These are phyloP conservation scores for Phaeosphaeriaceae sp. DNA, from an alignment of 2,329 filamentous ascomycete genomes.

Conservation along the genomic window DNA sequence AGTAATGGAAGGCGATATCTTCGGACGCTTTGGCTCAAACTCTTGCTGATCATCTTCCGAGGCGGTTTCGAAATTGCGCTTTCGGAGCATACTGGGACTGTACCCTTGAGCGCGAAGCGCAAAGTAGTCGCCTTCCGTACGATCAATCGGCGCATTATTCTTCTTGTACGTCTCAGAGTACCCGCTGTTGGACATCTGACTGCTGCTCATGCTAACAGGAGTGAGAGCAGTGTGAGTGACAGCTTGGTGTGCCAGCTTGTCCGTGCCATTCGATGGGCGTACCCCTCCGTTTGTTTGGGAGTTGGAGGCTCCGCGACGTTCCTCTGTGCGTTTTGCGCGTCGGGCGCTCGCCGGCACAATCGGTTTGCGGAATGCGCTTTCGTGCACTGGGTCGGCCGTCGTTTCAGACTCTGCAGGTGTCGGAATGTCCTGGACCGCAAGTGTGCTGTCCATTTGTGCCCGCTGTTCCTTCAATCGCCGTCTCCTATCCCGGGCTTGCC, in stretches of 20 bases:
- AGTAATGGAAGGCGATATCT: slow-evolving; percentile 18
- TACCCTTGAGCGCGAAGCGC: slow-evolving; percentile 58
- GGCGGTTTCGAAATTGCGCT: slow-evolving; percentile 38
- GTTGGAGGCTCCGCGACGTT: slow-evolving; percentile 12
- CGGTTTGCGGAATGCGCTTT: slow-evolving; percentile 19
- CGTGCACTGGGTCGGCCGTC: slow-evolving; percentile 10
- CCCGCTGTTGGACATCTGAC: slow-evolving; percentile 5
- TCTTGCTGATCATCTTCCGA: slow-evolving; percentile 28
- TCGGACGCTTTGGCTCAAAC: slow-evolving; percentile 32
- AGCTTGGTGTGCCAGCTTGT: neutral
- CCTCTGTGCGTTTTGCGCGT: slow-evolving; percentile 25
- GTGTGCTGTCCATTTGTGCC: slow-evolving; percentile 14
- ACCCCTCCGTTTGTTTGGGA: slow-evolving; percentile 4
- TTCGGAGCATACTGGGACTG: slow-evolving; percentile 43
- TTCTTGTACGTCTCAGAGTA: slow-evolving; percentile 36
- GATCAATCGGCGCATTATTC: slow-evolving; percentile 44
- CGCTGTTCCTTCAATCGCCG: slow-evolving; percentile 31
- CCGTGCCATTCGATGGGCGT: neutral
- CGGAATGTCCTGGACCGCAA: slow-evolving; percentile 4
- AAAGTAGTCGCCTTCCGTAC: slow-evolving; percentile 60
- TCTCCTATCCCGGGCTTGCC: slow-evolving; percentile 30
- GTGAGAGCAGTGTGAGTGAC: slow-evolving; percentile 2
- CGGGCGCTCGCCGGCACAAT: slow-evolving; percentile 21
- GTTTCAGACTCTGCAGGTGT: slow-evolving; percentile 5
- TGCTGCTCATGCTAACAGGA: slow-evolving; percentile 8